phyloP scores from a whole-genome alignment of 2,329 filamentous ascomycete species.

The Colletotrichum australisinense region DNA sequence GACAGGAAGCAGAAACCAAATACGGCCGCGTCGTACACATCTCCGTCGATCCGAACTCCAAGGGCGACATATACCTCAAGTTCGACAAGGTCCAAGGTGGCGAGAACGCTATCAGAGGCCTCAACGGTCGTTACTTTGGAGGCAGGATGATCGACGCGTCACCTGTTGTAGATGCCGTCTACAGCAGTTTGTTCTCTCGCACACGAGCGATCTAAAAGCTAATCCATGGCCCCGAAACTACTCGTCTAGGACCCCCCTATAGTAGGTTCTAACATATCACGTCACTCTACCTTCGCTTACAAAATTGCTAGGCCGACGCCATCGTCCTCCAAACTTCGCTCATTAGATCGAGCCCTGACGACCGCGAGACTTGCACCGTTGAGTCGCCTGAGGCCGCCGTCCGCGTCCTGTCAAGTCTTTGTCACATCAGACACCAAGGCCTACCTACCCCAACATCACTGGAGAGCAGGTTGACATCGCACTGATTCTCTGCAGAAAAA shows the following conservation, averaged over 20 bases:
- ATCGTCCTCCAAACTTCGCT: not conserved
- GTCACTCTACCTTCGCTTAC: not conserved
- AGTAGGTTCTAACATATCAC: not conserved
- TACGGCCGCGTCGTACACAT: conserved; percentile 99
- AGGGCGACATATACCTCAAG: conserved; percentile 98
- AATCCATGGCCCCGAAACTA: conserved; percentile 59
- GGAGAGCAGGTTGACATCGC: conserved; percentile 26
- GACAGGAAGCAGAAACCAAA: conserved; percentile 90
- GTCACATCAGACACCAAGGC: conserved; percentile 15
- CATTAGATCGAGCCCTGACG: not conserved
- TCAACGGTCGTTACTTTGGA: conserved; percentile 97
- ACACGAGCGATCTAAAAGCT: conserved; percentile 82
- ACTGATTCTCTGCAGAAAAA: conserved; percentile 35
- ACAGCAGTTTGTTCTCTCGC: conserved; percentile 94
- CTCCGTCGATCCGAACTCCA: conserved; percentile 90
- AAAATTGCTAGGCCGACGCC: not conserved
- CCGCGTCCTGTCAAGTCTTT: conserved; percentile 8
- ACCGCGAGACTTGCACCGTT: not conserved
- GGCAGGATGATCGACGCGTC: conserved; percentile 92
- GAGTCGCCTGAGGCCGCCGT: not conserved
- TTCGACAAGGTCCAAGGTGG: conserved; percentile 96
- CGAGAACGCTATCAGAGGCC: conserved; percentile 96
- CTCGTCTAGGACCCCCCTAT: conserved; percentile 59
- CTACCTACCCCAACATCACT: conserved; percentile 31
- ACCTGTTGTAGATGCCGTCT: conserved; percentile 97